phyloP scores from a whole-genome alignment of 768 basidiomycete genomes.

The Leccinum subtestaceum region DNA sequence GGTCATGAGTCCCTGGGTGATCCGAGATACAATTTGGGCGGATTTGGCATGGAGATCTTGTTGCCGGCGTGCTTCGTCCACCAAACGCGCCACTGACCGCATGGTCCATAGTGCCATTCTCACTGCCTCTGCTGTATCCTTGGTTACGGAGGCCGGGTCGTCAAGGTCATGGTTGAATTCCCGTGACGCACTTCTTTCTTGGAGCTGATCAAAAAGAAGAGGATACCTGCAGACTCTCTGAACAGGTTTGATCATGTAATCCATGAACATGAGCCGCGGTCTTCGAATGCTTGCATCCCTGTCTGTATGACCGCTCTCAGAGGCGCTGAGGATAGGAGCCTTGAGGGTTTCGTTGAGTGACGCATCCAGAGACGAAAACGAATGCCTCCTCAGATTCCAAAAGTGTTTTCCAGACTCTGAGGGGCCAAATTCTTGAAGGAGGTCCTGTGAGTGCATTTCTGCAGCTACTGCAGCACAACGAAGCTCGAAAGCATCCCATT shows the following conservation, averaged over 20 bases:
- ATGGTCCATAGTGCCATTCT: constrained; percentile 62
- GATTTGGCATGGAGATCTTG: constrained; percentile 67
- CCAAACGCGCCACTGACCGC: constrained; percentile 70
- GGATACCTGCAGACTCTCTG: constrained; percentile 96
- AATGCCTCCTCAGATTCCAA: constrained; percentile 38
- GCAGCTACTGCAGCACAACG: constrained; percentile 60
- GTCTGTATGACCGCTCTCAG: constrained; percentile 31
- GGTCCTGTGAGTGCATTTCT: constrained; percentile 29
- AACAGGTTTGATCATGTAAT: constrained; percentile 96
- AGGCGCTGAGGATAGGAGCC: constrained; percentile 30
- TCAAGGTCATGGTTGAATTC: constrained; percentile 1
- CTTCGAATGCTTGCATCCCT: constrained; percentile 28
- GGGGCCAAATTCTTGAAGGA: constrained; percentile 4
- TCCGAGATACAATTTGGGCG: constrained; percentile 64
- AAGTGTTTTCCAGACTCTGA: constrained; percentile 8
- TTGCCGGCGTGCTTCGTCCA: constrained; percentile 75
- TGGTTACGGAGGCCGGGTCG: neutral
- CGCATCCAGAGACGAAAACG: constrained; percentile 52
- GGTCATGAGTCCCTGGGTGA: constrained; percentile 40
- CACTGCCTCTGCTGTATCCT: constrained; percentile 15
- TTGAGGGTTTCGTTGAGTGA: constrained; percentile 33
- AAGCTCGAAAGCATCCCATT: constrained; percentile 85
- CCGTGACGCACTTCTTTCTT: constrained; percentile 11
- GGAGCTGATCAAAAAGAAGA: constrained; percentile 77
- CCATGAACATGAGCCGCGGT: constrained; percentile 61